Evolutionary conservation across 306 rosid genomes (phyloP), one percentile per base, ranked within the genome.

Genomic region (Clitoria ternatea): DNA sequence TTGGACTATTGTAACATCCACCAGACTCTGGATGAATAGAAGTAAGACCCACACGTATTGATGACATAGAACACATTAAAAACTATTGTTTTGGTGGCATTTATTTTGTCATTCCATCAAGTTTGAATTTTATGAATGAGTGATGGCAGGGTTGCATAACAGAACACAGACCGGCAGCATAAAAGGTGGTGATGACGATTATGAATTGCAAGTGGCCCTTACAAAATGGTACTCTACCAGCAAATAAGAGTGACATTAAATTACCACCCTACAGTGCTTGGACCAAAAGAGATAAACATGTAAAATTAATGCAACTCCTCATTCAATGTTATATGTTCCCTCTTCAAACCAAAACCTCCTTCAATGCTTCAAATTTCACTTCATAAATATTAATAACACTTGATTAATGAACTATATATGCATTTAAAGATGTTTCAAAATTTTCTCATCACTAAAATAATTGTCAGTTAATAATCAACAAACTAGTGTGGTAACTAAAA

Each of bases 391-490:
- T n/a, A n/a, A 39, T 69, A 40, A 61, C 48, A 61, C 7, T 44
- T 9, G 54, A 42, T 67, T 47, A 66, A 70, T 53, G 69, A 35
- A 17, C 20, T 6, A 1, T n/a, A 13, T 10, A 9, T 17, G 47
- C 22, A 14, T 4, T 43, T n/a, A n/a, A n/a, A 23, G 22, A 55
- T 1, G 22, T 13, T 23, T 29, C 45, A 24, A 44, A 47, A 9
- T 35, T 26, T 10, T 55, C n/a, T 18, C 74, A 17, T 73, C 69
- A 59, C 79, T 72, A 76, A 77, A 66, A 77, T 27, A 67, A n/a
- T 71, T 33, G 67, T 72, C n/a, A n/a, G n/a, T n/a, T n/a, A n/a
- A n/a, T n/a, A n/a, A 79, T 72, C 85, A 76, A 76, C 75, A 32
- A 23, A 43, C 14, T 43, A 29, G 32, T n/a, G n/a, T n/a, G n/a